Evolutionary conservation across 106 monocot species (phyloP).

Genomic region (Dendrobium officinale): DNA sequence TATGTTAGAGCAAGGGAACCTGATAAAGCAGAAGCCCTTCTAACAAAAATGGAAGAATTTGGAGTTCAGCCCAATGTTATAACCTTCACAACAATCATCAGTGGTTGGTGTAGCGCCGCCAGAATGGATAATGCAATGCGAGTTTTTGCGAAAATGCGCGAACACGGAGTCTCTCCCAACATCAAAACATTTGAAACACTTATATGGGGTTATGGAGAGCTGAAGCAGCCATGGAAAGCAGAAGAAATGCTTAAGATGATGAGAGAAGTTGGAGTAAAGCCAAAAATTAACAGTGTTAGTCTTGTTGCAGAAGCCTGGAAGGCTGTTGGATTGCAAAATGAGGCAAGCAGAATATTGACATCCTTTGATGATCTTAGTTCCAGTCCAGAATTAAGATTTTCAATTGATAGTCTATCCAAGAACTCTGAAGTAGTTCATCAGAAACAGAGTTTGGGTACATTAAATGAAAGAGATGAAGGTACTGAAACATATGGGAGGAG

Average conservation of each 20-base stretch:
- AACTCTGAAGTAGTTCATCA: no score
- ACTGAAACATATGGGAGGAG: not conserved
- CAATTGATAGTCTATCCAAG: constrained; percentile 7
- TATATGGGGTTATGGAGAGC: constrained; percentile 87
- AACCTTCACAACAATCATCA: constrained; percentile 85
- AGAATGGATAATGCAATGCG: constrained; percentile 76
- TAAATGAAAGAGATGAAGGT: not conserved
- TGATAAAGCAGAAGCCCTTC: constrained; percentile 63
- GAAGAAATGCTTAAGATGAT: constrained; percentile 76
- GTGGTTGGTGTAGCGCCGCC: constrained; percentile 81
- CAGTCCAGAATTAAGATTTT: not conserved
- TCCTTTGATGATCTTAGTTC: not conserved
- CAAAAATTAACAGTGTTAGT: constrained; percentile 29
- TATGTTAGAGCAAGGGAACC: constrained; percentile 71
- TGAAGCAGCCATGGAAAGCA: constrained; percentile 70
- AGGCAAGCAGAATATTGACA: constrained; percentile 40
- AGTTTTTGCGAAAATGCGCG: constrained; percentile 52
- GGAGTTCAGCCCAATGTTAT: constrained; percentile 61
- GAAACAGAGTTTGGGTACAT: not conserved
- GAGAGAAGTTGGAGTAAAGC: constrained; percentile 40
- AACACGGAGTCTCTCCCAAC: constrained; percentile 49
- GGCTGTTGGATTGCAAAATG: constrained; percentile 50
- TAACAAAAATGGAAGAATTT: constrained; percentile 46
- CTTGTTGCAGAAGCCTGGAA: constrained; percentile 82
- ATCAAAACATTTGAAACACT: constrained; percentile 81